Evolutionary conservation across 306 rosid genomes (phyloP).

Genomic region (Fagus sylvatica): DNA sequence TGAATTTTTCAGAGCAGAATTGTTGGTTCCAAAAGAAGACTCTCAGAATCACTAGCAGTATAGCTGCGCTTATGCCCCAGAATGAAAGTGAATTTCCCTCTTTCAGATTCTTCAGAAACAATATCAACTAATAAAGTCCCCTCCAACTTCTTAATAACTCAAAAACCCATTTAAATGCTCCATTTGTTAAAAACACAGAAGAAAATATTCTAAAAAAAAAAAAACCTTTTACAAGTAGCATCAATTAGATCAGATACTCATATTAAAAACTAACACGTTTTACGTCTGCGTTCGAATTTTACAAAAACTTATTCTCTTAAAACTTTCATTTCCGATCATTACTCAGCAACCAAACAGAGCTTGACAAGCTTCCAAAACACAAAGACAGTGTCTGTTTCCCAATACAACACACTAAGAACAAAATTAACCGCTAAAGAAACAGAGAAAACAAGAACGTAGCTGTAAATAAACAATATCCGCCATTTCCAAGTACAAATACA

Average conservation of each 20-base stretch:
- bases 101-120: neutral
- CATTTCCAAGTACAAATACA: conserved; percentile 7
- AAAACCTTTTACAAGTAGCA: neutral
- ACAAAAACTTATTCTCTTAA: neutral
- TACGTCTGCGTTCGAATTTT: neutral
- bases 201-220: neutral
- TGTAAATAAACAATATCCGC: neutral
- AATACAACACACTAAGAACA: too few species aligned
- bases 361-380: neutral
- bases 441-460: too few species aligned
- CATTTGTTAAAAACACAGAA: neutral
- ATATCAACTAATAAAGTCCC: neutral
- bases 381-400: too few species aligned
- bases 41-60: neutral
- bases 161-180: neutral
- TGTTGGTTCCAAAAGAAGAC: neutral
- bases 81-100: neutral
- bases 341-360: neutral
- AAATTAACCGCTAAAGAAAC: too few species aligned
- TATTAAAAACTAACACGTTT: neutral
- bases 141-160: neutral
- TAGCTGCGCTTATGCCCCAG: neutral
- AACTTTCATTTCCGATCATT: conserved; percentile 4
- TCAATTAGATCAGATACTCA: neutral
- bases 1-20: neutral